phyloP scores from a whole-genome alignment of 2,329 filamentous ascomycete species.

The Aspergillus tanneri region DNA sequence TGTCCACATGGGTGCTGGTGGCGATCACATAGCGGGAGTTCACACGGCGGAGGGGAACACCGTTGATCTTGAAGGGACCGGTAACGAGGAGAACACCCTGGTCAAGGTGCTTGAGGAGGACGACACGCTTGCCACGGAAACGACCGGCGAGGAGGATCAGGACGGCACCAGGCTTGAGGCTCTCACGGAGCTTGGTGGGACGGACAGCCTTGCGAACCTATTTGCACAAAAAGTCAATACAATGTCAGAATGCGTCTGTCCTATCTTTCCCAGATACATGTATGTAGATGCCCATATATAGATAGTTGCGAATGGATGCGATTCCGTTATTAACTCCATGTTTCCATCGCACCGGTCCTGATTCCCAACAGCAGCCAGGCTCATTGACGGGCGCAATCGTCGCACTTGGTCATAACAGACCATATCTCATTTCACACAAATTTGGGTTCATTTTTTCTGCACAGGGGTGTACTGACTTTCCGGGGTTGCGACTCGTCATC shows the following conservation, averaged over 20 bases:
- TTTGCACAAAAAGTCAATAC: slow-evolving; percentile 27
- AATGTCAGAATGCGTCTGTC: slow-evolving; percentile 24
- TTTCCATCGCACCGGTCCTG: slow-evolving; percentile 23
- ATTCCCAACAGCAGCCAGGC: slow-evolving; percentile 15
- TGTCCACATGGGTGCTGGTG: slow-evolving; percentile 52
- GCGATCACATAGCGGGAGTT: slow-evolving; percentile 53
- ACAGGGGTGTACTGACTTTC: slow-evolving; percentile 72
- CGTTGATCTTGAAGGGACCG: slow-evolving; percentile 99
- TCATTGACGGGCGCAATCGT: slow-evolving; percentile 27
- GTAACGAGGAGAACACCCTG: slow-evolving; percentile 99
- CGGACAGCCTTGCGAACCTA: slow-evolving; percentile 94
- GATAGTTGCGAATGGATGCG: too few species aligned
- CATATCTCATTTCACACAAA: slow-evolving; percentile 22
- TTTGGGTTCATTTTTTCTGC: slow-evolving; percentile 14
- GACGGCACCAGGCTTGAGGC: slow-evolving; percentile 90
- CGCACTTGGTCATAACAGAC: slow-evolving; percentile 32
- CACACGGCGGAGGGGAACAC: slow-evolving; percentile 85
- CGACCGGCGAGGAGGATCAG: slow-evolving; percentile 99
- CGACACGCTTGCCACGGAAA: slow-evolving; percentile 99
- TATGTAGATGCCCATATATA: too few species aligned
- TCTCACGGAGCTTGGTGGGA: slow-evolving; percentile 80
- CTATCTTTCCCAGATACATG: too few species aligned
- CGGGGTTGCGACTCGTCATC: slow-evolving; percentile 85
- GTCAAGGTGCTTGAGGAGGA: slow-evolving; percentile 96
- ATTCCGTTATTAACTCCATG: slow-evolving; percentile 25